Evolutionary conservation across 805 yeast species (phyloP).

Genomic region (Starmerella apis): DNA sequence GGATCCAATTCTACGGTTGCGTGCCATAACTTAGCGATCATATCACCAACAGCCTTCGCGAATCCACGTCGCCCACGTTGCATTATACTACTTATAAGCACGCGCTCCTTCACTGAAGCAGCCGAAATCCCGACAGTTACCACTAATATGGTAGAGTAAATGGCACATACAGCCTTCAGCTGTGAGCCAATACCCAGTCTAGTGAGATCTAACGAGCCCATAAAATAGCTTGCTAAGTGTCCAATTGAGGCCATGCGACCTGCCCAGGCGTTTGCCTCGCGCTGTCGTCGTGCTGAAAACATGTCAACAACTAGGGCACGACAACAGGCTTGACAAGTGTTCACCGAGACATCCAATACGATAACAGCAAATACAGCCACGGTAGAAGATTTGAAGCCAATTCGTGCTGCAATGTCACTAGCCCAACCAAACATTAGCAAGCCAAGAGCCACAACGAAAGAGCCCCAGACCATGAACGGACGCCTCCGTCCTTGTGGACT

Average conservation of each 20-base stretch:
- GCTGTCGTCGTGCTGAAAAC: constrained; percentile 48
- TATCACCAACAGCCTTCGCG: background rate
- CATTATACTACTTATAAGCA: constrained; percentile 36
- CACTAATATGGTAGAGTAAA: constrained; percentile 38
- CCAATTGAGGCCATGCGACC: constrained; percentile 53
- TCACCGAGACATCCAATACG: constrained; percentile 49
- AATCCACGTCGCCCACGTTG: constrained; percentile 24
- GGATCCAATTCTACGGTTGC: constrained; percentile 35
- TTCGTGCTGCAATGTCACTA: constrained; percentile 33
- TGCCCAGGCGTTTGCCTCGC: constrained; percentile 55
- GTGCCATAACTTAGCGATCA: constrained; percentile 10
- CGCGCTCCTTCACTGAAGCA: constrained; percentile 39
- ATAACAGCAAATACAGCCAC: constrained; percentile 36
- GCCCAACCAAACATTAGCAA: constrained; percentile 37
- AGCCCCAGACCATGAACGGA: constrained; percentile 50
- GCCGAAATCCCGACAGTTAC: constrained; percentile 37
- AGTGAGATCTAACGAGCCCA: constrained; percentile 42
- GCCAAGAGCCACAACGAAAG: constrained; percentile 39
- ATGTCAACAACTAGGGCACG: constrained; percentile 55
- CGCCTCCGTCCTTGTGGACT: constrained; percentile 41
- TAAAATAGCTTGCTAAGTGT: constrained; percentile 46
- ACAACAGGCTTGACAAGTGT: constrained; percentile 49
- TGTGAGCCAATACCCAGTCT: constrained; percentile 41
- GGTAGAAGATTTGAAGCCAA: constrained; percentile 32
- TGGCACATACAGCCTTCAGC: constrained; percentile 40